A percentile compares a stretch with the other conserved stretches of the same genome.
These are phyloP conservation scores for Ballota nigra DNA, from an alignment of 257 asterid species.

Conservation along the genomic window DNA sequence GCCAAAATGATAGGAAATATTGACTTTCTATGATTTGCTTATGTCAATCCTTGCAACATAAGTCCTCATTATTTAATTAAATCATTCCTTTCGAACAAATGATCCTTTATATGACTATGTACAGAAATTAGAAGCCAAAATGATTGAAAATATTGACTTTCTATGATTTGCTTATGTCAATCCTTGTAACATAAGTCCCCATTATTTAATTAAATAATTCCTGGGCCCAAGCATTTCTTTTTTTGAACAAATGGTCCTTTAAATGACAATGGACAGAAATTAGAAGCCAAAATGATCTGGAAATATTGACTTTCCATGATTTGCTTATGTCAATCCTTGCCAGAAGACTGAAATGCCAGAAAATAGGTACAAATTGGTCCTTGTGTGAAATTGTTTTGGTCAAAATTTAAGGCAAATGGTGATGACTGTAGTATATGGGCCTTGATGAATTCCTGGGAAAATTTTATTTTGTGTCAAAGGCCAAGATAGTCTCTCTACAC, in stretches of 20 bases:
- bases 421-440: neutral
- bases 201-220: no score
- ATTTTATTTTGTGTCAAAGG: slow-evolving; percentile 1
- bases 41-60: no score
- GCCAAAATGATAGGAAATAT: no score
- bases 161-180: no score
- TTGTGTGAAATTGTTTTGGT: neutral
- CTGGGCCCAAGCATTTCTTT: no score
- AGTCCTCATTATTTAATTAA: no score
- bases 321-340: neutral
- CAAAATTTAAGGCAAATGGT: neutral
- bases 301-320: neutral
- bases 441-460: neutral
- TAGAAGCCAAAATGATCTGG: neutral
- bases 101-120: neutral
- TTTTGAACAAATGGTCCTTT: neutral
- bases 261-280: neutral
- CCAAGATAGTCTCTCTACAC: neutral
- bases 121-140: neutral
- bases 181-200: no score
- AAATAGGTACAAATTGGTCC: neutral
- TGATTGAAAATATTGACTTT: neutral
- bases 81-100: no score
- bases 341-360: neutral
- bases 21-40: no score